Evolutionary conservation across 2,329 filamentous ascomycete species (phyloP).

Genomic region (Diaporthe citri): DNA sequence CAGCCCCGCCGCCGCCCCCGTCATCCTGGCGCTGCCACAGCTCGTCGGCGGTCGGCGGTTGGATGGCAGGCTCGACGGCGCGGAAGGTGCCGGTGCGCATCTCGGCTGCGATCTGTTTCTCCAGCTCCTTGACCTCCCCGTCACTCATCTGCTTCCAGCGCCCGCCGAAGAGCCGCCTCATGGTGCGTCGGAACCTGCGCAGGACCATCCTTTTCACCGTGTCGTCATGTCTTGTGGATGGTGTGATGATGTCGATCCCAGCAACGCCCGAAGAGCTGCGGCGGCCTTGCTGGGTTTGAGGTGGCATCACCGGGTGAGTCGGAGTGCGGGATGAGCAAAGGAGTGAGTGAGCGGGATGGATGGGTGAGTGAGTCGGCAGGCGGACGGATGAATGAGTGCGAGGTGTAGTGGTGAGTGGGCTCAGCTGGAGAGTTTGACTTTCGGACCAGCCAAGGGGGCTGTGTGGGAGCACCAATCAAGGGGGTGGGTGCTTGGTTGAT

Average conservation of each 20-base stretch:
- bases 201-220: conserved; percentile 26
- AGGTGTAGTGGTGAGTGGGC: neutral
- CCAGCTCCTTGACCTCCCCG: conserved; percentile 25
- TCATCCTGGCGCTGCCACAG: conserved; percentile 22
- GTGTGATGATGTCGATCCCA: neutral
- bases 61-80: conserved; percentile 3
- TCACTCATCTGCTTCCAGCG: conserved; percentile 33
- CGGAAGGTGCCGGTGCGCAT: conserved; percentile 23
- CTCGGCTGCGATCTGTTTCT: conserved; percentile 17
- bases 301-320: conserved; percentile 26
- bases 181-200: conserved; percentile 30
- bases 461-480: conserved; percentile 30
- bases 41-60: conserved; percentile 19
- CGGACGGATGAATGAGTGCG: neutral
- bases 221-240: conserved; percentile 30
- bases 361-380: neutral
- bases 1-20: neutral
- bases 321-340: neutral
- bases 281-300: conserved; percentile 26
- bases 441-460: conserved; percentile 26
- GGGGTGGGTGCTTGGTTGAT: conserved; percentile 14
- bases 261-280: conserved; percentile 19
- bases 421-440: conserved; percentile 28
- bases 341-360: neutral
- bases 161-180: conserved; percentile 30